Evolutionary conservation across 805 yeast species (phyloP).

Genomic region (Tetrapisispora phaffii): DNA sequence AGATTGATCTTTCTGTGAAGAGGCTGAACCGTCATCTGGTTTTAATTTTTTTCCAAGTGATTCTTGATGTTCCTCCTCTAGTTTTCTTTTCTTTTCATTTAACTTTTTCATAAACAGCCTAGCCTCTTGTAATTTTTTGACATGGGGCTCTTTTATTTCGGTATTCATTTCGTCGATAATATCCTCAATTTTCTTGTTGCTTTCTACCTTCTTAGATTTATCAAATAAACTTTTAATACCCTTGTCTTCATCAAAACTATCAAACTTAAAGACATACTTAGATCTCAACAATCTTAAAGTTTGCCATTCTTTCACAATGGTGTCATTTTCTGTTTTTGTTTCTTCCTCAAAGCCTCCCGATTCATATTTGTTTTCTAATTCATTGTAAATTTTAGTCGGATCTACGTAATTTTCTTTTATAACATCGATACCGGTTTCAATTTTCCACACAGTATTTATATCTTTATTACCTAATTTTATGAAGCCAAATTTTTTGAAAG

Average conservation of each 20-base stretch:
- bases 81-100: conserved; percentile 10
- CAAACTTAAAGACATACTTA: conserved; percentile 30
- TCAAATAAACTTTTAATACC: conserved; percentile 36
- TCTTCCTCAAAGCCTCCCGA: background rate
- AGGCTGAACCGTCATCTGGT: background rate
- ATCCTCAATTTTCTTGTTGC: conserved; percentile 4
- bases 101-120: conserved; percentile 11
- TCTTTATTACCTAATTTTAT: conserved; percentile 26
- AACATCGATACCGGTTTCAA: conserved; percentile 32
- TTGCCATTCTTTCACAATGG: conserved; percentile 33
- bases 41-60: background rate
- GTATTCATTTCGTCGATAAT: conserved; percentile 5
- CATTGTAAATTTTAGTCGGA: conserved; percentile 17
- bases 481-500: conserved; percentile 26
- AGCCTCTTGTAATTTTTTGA: conserved; percentile 16
- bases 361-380: conserved; percentile 9
- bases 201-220: conserved; percentile 8
- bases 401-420: conserved; percentile 16
- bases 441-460: conserved; percentile 31
- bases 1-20: background rate
- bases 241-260: conserved; percentile 26
- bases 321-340: conserved; percentile 7
- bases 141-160: conserved; percentile 13
- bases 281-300: conserved; percentile 34
- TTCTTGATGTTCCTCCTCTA: conserved; percentile 8